phyloP scores from a whole-genome alignment of 768 basidiomycete species.

The Boletus huronensis region DNA sequence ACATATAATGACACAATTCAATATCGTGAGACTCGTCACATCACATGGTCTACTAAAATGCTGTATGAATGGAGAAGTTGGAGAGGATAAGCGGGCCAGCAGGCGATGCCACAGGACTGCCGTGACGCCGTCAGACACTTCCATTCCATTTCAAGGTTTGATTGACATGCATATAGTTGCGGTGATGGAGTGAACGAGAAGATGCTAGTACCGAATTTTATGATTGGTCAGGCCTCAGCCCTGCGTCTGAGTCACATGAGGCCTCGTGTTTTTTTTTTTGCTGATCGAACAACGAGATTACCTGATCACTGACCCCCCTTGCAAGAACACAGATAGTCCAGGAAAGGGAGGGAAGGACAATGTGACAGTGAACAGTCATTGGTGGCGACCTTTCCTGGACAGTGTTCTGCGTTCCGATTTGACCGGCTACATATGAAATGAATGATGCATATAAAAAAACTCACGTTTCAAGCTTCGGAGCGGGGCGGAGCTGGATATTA shows the following conservation, averaged over 20 bases:
- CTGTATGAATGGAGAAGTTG: not conserved
- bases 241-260: not conserved
- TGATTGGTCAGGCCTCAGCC: constrained; percentile 7
- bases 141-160: constrained; percentile 27
- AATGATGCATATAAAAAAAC: not conserved
- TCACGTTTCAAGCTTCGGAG: constrained; percentile 19
- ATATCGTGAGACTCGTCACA: not conserved
- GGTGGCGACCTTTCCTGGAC: not conserved
- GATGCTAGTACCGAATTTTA: not conserved
- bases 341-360: not conserved
- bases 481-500: constrained; percentile 47
- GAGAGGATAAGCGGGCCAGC: not conserved
- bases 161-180: constrained; percentile 16
- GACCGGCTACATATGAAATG: not conserved
- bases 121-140: constrained; percentile 14
- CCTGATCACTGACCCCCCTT: not conserved
- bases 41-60: not conserved
- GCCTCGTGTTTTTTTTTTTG: constrained; percentile 4
- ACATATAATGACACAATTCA: not conserved
- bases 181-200: constrained; percentile 17
- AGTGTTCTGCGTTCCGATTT: not conserved
- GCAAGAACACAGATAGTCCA: not conserved
- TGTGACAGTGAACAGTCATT: not conserved
- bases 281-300: constrained; percentile 5
- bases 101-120: not conserved